Evolutionary conservation across 2,329 filamentous ascomycete genomes (phyloP).

Genomic region (Tolypocladium pustulatum): DNA sequence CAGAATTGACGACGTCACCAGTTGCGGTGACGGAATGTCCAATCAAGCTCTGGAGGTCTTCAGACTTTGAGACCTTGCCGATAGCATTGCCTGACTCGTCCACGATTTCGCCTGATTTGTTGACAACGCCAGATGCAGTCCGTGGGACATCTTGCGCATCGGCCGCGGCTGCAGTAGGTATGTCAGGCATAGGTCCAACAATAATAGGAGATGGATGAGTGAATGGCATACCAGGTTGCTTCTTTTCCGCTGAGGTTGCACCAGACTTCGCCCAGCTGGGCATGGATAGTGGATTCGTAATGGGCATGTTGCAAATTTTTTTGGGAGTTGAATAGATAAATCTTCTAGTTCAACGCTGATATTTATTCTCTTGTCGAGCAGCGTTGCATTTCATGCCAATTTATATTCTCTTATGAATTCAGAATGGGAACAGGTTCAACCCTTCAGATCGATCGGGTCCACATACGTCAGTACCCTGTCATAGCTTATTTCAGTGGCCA

Average conservation of each 20-base stretch:
- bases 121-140: constrained; percentile 30
- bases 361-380: background rate
- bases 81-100: constrained; percentile 32
- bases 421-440: background rate
- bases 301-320: background rate
- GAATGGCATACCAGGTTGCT: background rate
- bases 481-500: background rate
- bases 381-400: background rate
- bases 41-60: constrained; percentile 27
- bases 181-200: background rate
- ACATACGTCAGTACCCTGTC: background rate
- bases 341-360: background rate
- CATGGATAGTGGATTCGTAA: background rate
- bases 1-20: constrained; percentile 22
- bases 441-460: background rate
- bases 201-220: background rate
- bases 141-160: constrained; percentile 20
- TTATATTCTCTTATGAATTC: background rate
- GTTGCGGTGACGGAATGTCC: constrained; percentile 27
- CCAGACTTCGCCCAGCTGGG: background rate
- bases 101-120: constrained; percentile 32
- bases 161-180: background rate
- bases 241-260: background rate
- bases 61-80: constrained; percentile 28
- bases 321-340: too few species aligned